Base-by-base conservation (phyloP, 1,139 yeast species). In the Candida labiduridarum region DNA sequence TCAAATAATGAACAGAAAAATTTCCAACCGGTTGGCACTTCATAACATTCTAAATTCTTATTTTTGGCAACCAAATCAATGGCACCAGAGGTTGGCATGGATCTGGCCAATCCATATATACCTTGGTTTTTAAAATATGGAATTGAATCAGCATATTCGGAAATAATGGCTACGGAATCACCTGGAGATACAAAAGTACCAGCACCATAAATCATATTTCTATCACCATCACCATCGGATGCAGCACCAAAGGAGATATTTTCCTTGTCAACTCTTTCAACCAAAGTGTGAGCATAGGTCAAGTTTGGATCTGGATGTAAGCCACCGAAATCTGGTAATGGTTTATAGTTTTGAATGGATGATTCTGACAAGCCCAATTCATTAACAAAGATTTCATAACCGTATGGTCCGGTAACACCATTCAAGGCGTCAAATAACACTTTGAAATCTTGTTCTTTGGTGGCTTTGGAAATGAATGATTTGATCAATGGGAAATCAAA, bases 11-110 rank as follows among this genome's bases (percentile, higher is more conserved):
- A 92, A 70, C 98, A 91, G 80, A 94, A 94, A 67, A 94, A 94
- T 71, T 94, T 94, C 99, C 99, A 94, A 40, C 99, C 99, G 18
- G 99, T 94, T 52, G 99, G 99, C 4, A 95, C 99, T 71, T 94
- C 99, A 71, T 94, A 94, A 56, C 86, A 77, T 48, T 86, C 73
- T 56, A 94, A 75, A 15, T 86, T 86, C 67, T 90, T 85, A 53
- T 78, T 78, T 67, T 84, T 83, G 36, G 97, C 99, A 31, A 94
- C 99, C 52, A 87, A 78, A 65, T 94, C 99, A 60, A 94, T 80
- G 34, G 99, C 99, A 38, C 91, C 91, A 7, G 96, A 86, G 5
- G 99, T 94, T 50, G 99, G 99, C 97, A 94, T 94, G 14, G 97
- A 89, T 67, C 99, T 83, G n/a, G 99, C 99, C 50, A 94, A 78